Evolutionary conservation across 1,284 basidiomycete genomes (phyloP).

Genomic region (Lignosus rhinocerotis): DNA sequence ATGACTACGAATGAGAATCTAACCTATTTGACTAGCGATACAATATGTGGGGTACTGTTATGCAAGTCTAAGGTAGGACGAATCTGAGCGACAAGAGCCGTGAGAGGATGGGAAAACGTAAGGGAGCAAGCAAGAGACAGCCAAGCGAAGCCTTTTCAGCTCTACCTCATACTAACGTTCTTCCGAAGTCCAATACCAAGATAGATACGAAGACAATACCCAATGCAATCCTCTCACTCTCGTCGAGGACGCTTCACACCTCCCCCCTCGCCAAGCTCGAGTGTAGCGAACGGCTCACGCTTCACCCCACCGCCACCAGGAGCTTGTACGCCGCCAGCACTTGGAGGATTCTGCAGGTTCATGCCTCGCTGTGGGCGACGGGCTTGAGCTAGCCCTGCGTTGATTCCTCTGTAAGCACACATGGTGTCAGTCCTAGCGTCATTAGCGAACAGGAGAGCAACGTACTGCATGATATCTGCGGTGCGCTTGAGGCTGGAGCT

Average conservation of each 20-base stretch:
- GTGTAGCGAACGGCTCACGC: constrained; percentile 39
- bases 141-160: neutral
- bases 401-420: neutral
- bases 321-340: neutral
- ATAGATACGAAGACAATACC: too few relatives aligned
- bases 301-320: constrained; percentile 5
- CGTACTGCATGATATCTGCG: constrained; percentile 43
- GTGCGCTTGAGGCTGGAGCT: constrained; percentile 35
- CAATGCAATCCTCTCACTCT: neutral
- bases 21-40: neutral
- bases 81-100: neutral
- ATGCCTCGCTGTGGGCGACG: constrained; percentile 38
- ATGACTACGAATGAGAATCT: neutral
- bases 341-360: constrained; percentile 43
- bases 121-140: neutral
- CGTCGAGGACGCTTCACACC: constrained; percentile 51
- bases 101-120: neutral
- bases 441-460: neutral
- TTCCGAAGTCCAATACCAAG: too few relatives aligned
- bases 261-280: constrained; percentile 44
- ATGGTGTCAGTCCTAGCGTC: neutral
- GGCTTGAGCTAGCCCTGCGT: constrained; percentile 8
- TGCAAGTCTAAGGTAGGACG: neutral
- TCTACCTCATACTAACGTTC: too few relatives aligned
- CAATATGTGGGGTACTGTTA: neutral